Conservation (phyloP, 352 stramenopile genomes). For the Globisporangium radiosum region DNA sequence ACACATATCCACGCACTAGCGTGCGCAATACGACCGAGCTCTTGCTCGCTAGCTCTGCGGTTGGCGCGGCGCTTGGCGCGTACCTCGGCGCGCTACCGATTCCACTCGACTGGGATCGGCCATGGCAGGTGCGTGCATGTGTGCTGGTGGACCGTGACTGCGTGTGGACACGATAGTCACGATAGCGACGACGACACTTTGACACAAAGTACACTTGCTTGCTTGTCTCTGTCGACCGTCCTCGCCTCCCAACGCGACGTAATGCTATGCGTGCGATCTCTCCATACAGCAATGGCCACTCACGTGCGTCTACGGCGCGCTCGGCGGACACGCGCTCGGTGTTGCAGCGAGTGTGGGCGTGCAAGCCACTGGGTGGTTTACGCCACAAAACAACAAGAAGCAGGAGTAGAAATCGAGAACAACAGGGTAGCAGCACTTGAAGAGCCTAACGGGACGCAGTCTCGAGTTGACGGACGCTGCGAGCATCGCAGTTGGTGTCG, state of each 20-base stretch:
- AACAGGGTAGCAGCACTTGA: too few species aligned
- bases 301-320: conserved; percentile 70
- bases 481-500: conserved; percentile 28
- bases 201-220: background rate
- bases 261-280: too few species aligned
- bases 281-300: conserved; percentile 74
- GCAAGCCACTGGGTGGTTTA: too few species aligned
- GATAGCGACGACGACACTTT: background rate
- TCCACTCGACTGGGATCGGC: conserved; percentile 82
- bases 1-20: conserved; percentile 12
- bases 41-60: conserved; percentile 40
- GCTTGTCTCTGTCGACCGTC: background rate
- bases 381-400: too few species aligned
- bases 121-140: conserved; percentile 62
- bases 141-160: too few species aligned
- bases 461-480: conserved; percentile 20
- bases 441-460: too few species aligned
- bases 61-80: conserved; percentile 53
- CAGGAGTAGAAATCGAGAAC: too few species aligned
- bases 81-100: conserved; percentile 78
- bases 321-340: conserved; percentile 42
- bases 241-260: too few species aligned
- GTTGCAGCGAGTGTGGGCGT: conserved; percentile 17
- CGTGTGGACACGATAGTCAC: too few species aligned
- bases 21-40: conserved; percentile 32